These are phyloP conservation scores for Lichtheimia corymbifera DNA, from an alignment of 371 early-diverging fungal species.

Conservation along the genomic window DNA sequence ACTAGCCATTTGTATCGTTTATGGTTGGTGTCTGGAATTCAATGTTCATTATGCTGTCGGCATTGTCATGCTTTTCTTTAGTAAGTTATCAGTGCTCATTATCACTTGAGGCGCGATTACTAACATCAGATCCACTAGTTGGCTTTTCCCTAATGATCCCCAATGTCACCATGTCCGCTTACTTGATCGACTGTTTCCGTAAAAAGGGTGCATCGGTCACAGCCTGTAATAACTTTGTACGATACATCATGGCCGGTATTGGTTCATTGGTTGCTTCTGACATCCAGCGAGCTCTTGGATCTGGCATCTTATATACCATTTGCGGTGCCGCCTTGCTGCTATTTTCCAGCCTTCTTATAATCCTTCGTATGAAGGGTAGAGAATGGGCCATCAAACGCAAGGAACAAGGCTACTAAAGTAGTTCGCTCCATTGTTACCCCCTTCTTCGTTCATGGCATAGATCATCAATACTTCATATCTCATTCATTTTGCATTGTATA, in stretches of 20 bases:
- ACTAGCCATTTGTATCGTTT: constrained; percentile 22
- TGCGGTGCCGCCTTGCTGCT: constrained; percentile 17
- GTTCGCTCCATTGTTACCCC: too few species aligned
- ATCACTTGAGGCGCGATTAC: background rate
- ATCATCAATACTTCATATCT: too few species aligned
- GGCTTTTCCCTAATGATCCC: constrained; percentile 36
- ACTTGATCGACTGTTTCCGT: constrained; percentile 43
- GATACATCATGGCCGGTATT: constrained; percentile 38
- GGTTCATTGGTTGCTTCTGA: constrained; percentile 38
- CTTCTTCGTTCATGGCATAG: too few species aligned
- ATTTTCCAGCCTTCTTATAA: background rate
- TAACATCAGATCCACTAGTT: constrained; percentile 15
- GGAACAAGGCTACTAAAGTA: too few species aligned
- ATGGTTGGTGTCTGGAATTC: constrained; percentile 43
- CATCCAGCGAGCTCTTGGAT: constrained; percentile 25
- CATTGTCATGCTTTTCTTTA: constrained; percentile 34
- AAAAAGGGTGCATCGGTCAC: constrained; percentile 39
- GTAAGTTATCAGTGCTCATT: constrained; percentile 19
- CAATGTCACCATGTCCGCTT: constrained; percentile 31
- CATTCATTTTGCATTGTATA: too few species aligned
- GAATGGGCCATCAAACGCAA: constrained; percentile 1
- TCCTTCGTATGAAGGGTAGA: background rate
- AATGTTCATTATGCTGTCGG: constrained; percentile 43
- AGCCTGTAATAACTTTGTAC: constrained; percentile 43
- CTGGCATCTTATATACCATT: constrained; percentile 32